Evolutionary conservation across 1,139 yeast genomes (phyloP), one percentile per base, ranked within the genome.

Genomic region (Debaryomyces subglobosus): DNA sequence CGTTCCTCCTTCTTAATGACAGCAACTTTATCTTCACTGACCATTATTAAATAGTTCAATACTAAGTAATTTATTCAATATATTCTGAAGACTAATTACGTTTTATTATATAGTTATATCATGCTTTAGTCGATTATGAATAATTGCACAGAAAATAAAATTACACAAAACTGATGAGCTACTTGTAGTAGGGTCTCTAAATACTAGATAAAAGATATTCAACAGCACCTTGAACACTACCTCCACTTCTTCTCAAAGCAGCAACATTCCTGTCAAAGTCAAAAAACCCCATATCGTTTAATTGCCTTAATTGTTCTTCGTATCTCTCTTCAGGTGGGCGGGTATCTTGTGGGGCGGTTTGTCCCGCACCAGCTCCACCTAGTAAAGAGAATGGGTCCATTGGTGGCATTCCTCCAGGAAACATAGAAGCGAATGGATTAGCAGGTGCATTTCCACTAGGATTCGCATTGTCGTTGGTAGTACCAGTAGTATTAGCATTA

Each of bases 251-350:
- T 73, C 97, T 84, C 61, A 94, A 78, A 1, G 98, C 98, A 23
- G 85, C 85, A 16, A 94, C 91, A 62, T 94, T 94, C 58, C 89
- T 79, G 57, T 94, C 98, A 63, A 92, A 94, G 59, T 94, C 98
- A 57, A 82, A 85, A 71, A 94, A 94, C 2, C 99, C 99, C 86
- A 94, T 89, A 64, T 94, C 99, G 65, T 94, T 94, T 65, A 94
- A 79, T 67, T 92, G 98, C 62, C 96, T 82, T 60, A 94, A 76
- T 65, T 94, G 98, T n/a, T 77, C 65, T 65, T 89, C 97, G 68
- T 86, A 94, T 53, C 96, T 80, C 67, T 90, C 98, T 74, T 94
- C 99, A 9, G 98, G 98, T 2, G 99, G 98, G 63, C 97, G 80
- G 53, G 69, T 86, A 61, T 92, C 98, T 12, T 71, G 79, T 5